Evolutionary conservation across 2,329 filamentous ascomycete species (phyloP).

Genomic region (Cordyceps fumosorosea): DNA sequence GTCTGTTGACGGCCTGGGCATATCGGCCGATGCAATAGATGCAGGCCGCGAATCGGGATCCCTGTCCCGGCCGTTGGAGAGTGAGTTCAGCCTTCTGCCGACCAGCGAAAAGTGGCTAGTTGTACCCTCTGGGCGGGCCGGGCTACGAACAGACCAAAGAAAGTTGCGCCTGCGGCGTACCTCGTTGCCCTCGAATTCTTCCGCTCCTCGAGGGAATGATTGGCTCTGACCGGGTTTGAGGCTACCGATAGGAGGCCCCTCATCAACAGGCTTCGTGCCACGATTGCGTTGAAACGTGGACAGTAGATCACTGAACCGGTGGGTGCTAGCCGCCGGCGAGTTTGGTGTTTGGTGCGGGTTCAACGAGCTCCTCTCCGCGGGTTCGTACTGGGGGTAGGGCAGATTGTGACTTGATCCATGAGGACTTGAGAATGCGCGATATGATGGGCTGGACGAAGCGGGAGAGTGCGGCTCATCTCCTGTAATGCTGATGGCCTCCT

Average conservation of each 20-base stretch:
- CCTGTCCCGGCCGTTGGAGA: slow-evolving; percentile 46
- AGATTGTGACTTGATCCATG: slow-evolving; percentile 54
- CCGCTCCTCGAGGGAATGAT: slow-evolving; percentile 62
- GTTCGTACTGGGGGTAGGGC: slow-evolving; percentile 46
- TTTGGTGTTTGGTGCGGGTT: slow-evolving; percentile 33
- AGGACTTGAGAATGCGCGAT: slow-evolving; percentile 54
- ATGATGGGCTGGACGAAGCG: slow-evolving; percentile 50
- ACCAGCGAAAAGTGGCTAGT: slow-evolving; percentile 33
- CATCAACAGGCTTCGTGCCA: slow-evolving; percentile 49
- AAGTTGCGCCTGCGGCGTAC: slow-evolving; percentile 54
- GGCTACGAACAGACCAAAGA: slow-evolving; percentile 54
- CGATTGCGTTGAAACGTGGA: slow-evolving; percentile 57
- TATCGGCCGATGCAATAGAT: slow-evolving; percentile 62
- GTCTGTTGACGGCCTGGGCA: slow-evolving; percentile 73
- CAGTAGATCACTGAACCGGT: slow-evolving; percentile 44
- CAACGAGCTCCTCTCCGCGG: slow-evolving; percentile 38
- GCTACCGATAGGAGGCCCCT: slow-evolving; percentile 54
- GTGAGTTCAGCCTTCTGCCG: slow-evolving; percentile 38
- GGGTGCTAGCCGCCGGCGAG: slow-evolving; percentile 24
- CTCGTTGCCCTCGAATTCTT: slow-evolving; percentile 45
- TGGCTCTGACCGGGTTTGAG: slow-evolving; percentile 69
- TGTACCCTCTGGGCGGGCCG: slow-evolving; percentile 36
- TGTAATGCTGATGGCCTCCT: slow-evolving; percentile 23
- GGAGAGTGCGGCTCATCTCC: slow-evolving; percentile 53
- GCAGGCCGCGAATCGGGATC: slow-evolving; percentile 58